Evolutionary conservation across 2,329 filamentous ascomycete species (phyloP), one percentile per base, ranked within the genome.

Genomic region (Pyrenochaeta sp.): DNA sequence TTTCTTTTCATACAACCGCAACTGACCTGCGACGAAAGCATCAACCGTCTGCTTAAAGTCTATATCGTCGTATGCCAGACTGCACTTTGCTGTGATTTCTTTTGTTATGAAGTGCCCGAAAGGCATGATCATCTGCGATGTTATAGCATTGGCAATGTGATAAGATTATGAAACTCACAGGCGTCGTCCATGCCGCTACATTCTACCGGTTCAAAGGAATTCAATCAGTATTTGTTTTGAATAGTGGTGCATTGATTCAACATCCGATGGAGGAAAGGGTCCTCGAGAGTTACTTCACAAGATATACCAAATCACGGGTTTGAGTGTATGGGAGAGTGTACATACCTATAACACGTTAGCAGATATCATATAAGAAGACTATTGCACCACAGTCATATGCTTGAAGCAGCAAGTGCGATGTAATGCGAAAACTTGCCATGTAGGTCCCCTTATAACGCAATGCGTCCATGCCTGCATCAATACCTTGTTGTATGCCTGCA

Each of bases 21-120:
- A 51, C 62, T 57, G 50, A 74, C 72, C 71, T 33, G 67, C 59
- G 2, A 61, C 51, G 47, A 76, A 70, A 12, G 66, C 69, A 33
- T 73, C 64, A 1, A 76, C 64, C 2, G 67, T 69, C 20, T 72
- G 68, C 15, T 65, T 67, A 48, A 74, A 76, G 29, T 75, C 61
- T 17, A 55, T 49, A 27, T 72, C 69, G 20, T 71, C 56, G 49
- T 74, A 74, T 7, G 67, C 69, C 23, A 72, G 55, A 23, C 66
- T 71, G 14, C 63, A 56, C 23, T 67, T 71, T 37, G 72, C 47
- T 1, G 59, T 66, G 18, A 73, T 49, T 49, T 76, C 73, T 44
- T 72, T 74, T 9, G 61, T 10, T 51, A 76, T 58, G 35, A 69
- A 56, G 9, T 55, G 51, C 4, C 35, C 1, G 21, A 67, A 60